These are phyloP conservation scores for Volvox africanus DNA, from an alignment of 139 green algal genomes.

Conservation along the genomic window DNA sequence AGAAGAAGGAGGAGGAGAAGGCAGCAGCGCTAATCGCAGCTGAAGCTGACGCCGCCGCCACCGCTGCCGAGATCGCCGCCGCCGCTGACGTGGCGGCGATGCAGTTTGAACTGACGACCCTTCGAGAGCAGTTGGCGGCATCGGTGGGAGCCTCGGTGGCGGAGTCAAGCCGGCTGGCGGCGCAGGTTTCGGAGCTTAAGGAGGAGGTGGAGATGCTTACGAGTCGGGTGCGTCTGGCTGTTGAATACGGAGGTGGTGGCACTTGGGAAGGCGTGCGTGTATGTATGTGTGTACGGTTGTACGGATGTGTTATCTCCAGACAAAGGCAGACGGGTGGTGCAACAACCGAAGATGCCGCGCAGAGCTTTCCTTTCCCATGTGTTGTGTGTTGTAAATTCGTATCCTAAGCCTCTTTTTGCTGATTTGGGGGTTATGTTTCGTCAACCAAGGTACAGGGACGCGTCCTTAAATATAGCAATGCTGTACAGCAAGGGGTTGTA, in stretches of 20 bases:
- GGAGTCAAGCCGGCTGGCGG: neutral
- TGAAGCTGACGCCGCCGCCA: neutral
- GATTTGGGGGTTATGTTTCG: no score
- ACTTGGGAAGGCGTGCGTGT: no score
- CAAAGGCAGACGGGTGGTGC: no score
- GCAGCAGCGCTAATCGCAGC: neutral
- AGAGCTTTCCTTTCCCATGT: no score
- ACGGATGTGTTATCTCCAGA: neutral
- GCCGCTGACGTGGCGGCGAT: neutral
- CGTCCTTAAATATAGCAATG: no score
- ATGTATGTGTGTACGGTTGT: neutral
- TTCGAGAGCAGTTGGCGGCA: slow-evolving; percentile 34
- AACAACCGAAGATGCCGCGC: no score
- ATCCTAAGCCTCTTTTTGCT: no score
- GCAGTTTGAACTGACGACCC: neutral
- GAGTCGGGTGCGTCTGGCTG: neutral
- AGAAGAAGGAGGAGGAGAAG: neutral
- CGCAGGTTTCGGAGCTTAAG: slow-evolving; percentile 18
- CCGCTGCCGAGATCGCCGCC: neutral
- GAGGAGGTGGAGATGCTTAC: slow-evolving; percentile 5
- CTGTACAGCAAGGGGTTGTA: no score
- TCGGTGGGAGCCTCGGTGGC: slow-evolving; percentile 29
- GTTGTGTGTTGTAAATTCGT: no score
- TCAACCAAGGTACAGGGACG: no score
- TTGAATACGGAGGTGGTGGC: no score